Percentiles rank a stretch among this genome's conserved stretches.
Evolutionary conservation across 176 grass and related monocot species (phyloP).

Genomic region (Bothriochloa decipiens): DNA sequence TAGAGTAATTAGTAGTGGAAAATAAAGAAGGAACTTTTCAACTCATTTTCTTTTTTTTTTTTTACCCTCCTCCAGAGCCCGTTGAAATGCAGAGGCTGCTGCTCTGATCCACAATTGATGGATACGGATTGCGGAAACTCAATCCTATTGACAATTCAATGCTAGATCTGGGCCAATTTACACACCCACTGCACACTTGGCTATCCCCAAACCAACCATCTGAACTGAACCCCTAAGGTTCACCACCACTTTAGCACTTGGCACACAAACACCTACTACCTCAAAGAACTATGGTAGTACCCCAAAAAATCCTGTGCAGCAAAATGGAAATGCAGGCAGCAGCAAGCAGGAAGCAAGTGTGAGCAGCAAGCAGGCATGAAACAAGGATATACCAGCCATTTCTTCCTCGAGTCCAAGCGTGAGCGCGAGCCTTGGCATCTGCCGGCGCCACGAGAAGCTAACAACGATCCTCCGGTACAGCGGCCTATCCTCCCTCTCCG

Average conservation of each 20-base stretch:
- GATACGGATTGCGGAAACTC: not conserved
- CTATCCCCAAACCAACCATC: not conserved
- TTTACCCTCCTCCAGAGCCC: not conserved
- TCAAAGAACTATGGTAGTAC: not conserved
- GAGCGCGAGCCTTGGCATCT: slow-evolving; percentile 87
- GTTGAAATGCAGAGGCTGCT: not conserved
- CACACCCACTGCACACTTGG: not conserved
- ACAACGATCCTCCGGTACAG: slow-evolving; percentile 76
- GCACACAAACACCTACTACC: not conserved
- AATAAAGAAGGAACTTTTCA: not conserved
- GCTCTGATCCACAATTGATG: slow-evolving; percentile 1
- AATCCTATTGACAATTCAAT: slow-evolving; percentile 21
- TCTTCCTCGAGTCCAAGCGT: slow-evolving; percentile 75
- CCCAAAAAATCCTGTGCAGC: not conserved
- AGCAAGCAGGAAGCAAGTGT: slow-evolving; percentile 1
- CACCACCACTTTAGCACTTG: slow-evolving; percentile 18
- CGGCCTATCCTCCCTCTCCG: slow-evolving; percentile 56
- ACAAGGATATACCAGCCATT: slow-evolving; percentile 66
- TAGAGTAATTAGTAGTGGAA: slow-evolving; percentile 19
- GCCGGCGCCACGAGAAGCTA: slow-evolving; percentile 84
- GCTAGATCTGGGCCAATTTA: slow-evolving; percentile 21
- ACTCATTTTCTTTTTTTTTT: not conserved
- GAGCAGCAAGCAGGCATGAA: no score
- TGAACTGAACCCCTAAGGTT: not conserved
- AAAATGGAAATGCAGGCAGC: not conserved